Evolutionary conservation across 306 rosid genomes (phyloP), one percentile per base, ranked within the genome.

Genomic region (Amphicarpaea edgeworthii): DNA sequence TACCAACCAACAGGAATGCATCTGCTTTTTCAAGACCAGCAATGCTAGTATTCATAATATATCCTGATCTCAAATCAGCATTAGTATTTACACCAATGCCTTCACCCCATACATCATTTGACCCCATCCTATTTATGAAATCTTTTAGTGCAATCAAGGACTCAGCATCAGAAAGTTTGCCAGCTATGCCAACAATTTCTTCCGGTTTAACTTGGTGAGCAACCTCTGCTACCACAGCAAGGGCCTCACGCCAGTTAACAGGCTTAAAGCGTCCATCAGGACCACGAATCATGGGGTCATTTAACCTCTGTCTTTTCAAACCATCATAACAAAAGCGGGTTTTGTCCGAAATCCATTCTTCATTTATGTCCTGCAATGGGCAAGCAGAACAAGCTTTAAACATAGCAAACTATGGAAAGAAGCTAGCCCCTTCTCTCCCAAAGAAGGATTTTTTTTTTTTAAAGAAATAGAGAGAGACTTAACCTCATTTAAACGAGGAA

Each of bases 311-410:
- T 81, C 99, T 96, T 88, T 96, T 96, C 85, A 96, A 90, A 76
- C 99, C 99, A 76, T 96, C 99, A 86, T 92, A 96, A 71, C 93
- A 90, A 62, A 96, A 96, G 49, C 98, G 98, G 79, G 98, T 96
- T 83, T 96, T 96, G 83, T 96, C 99, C 42, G 99, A 96, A 84
- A 96, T 96, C 98, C 99, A 96, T 81, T 96, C 99, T 83, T 96
- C 99, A 84, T 96, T 96, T 79, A 96, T 90, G 82, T 92, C 98
- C 99, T 96, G 87, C 75, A 79, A 67, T 23, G 15, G 63, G 40
- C 60, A 79, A 78, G 73, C 63, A 45, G 73, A 68, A 57, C 57
- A 49, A 49, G 50, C 70, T 50, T 49, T 57, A 40, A 41, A 40
- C 12, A 64, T 17, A 73, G 11, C 62, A 53, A 75, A 47, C 43